Conservation (phyloP, 495 filamentous ascomycete genomes). For the Penicillium lividum region DNA sequence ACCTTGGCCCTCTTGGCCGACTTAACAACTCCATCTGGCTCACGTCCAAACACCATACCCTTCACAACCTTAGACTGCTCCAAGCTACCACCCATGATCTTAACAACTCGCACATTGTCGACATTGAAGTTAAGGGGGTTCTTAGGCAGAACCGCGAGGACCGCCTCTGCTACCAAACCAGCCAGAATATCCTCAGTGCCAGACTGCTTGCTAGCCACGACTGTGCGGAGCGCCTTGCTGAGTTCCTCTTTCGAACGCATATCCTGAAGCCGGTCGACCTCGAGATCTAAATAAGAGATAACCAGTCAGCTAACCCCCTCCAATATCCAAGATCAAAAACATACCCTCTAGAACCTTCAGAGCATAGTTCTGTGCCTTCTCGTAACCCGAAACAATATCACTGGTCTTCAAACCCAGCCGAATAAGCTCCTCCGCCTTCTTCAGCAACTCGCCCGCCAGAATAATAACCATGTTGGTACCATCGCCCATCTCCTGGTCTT, state of each 20-base stretch:
- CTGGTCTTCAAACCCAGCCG: conserved; percentile 95
- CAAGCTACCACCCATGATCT: conserved; percentile 97
- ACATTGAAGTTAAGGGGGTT: conserved; percentile 99
- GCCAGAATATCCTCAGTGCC: conserved; percentile 89
- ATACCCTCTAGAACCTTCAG: conserved; percentile 77
- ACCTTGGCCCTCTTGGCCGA: conserved; percentile 92
- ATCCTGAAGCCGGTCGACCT: conserved; percentile 86
- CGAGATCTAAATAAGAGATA: conserved; percentile 61
- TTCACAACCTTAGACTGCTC: conserved; percentile 92
- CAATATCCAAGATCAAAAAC: conserved; percentile 19
- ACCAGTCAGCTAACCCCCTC: conserved; percentile 12
- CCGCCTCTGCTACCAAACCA: conserved; percentile 85
- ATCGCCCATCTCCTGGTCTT: conserved; percentile 98
- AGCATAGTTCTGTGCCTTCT: conserved; percentile 88
- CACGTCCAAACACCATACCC: conserved; percentile 97
- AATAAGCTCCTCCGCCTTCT: conserved; percentile 95
- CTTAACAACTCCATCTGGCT: conserved; percentile 88
- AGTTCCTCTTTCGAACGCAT: conserved; percentile 76
- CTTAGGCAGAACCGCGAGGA: conserved; percentile 92
- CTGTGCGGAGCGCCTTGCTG: conserved; percentile 92
- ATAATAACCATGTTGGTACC: conserved; percentile 98
- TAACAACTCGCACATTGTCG: conserved; percentile 98
- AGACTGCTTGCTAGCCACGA: conserved; percentile 94
- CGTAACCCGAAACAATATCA: conserved; percentile 93
- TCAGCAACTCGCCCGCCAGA: conserved; percentile 90